Evolutionary conservation across 352 stramenopile genomes (phyloP).

Genomic region (Globisporangium viniferum): DNA sequence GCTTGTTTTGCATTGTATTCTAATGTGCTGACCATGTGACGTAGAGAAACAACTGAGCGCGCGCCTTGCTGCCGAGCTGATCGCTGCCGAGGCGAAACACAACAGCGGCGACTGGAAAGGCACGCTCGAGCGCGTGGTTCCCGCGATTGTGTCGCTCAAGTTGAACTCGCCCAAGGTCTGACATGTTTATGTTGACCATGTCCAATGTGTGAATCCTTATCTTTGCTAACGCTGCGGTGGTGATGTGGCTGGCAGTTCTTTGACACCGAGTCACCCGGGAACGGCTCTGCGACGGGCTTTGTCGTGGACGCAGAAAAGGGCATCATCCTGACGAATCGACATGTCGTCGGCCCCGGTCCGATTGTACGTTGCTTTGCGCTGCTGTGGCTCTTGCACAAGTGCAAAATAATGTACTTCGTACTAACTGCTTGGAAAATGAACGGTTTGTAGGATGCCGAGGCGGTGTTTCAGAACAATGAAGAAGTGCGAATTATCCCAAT

Average conservation of each 20-base stretch:
- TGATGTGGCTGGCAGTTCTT: conserved; percentile 66
- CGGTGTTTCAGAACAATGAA: conserved; percentile 93
- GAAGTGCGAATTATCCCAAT: conserved; percentile 90
- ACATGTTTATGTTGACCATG: neutral
- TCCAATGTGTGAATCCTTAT: neutral
- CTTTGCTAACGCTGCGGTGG: neutral
- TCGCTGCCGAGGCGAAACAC: conserved; percentile 64
- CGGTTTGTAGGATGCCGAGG: conserved; percentile 69
- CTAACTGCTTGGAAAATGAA: neutral
- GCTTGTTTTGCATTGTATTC: neutral
- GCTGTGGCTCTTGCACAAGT: neutral
- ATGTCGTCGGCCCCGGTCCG: conserved; percentile 85
- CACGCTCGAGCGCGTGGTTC: conserved; percentile 82
- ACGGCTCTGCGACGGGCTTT: conserved; percentile 89
- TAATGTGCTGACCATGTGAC: neutral
- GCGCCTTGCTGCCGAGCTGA: conserved; percentile 58
- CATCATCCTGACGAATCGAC: conserved; percentile 92
- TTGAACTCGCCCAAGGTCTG: conserved; percentile 83
- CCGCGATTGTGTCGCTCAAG: conserved; percentile 86
- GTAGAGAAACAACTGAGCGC: conserved; percentile 62
- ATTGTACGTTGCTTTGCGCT: conserved; percentile 47
- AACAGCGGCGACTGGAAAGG: conserved; percentile 77
- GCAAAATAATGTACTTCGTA: neutral
- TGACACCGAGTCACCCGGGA: conserved; percentile 85
- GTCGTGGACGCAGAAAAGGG: conserved; percentile 89